These are phyloP conservation scores for Plasmodium gaboni DNA, from an alignment of 169 alveolate genomes.

Conservation along the genomic window DNA sequence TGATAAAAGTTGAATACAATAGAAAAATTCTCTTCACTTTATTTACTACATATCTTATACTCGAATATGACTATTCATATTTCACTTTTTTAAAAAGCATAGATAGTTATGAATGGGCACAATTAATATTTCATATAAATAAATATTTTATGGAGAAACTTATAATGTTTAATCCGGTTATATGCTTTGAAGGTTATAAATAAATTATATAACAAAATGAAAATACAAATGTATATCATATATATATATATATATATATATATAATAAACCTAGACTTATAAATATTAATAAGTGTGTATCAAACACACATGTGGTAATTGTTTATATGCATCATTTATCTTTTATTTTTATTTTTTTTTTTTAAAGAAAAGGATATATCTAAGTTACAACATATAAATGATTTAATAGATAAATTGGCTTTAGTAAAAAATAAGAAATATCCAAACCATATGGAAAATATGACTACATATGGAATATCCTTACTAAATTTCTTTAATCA, in stretches of 20 bases:
- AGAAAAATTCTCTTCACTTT: background rate
- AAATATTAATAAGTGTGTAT: background rate
- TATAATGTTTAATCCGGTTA: conserved; percentile 26
- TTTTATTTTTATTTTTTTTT: no score
- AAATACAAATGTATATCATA: background rate
- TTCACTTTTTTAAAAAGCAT: conserved; percentile 6
- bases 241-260: background rate
- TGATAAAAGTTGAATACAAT: conserved; percentile 54
- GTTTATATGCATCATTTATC: no score
- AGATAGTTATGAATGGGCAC: conserved; percentile 34
- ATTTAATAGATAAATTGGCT: conserved; percentile 13
- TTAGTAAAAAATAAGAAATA: conserved; percentile 1
- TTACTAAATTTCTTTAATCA: conserved; percentile 38
- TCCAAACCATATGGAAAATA: conserved; percentile 30
- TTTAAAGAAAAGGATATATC: conserved; percentile 47
- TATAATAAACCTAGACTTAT: background rate
- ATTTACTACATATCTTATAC: conserved; percentile 10
- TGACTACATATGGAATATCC: conserved; percentile 68
- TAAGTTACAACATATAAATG: conserved; percentile 6
- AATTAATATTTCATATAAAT: conserved; percentile 17
- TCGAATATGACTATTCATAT: conserved; percentile 27
- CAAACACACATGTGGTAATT: background rate
- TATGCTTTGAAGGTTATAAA: conserved; percentile 35
- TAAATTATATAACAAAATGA: background rate
- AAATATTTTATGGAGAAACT: conserved; percentile 41